Conservation (phyloP, 2,329 filamentous ascomycete species). For the Sclerotinia sclerotiorum region DNA sequence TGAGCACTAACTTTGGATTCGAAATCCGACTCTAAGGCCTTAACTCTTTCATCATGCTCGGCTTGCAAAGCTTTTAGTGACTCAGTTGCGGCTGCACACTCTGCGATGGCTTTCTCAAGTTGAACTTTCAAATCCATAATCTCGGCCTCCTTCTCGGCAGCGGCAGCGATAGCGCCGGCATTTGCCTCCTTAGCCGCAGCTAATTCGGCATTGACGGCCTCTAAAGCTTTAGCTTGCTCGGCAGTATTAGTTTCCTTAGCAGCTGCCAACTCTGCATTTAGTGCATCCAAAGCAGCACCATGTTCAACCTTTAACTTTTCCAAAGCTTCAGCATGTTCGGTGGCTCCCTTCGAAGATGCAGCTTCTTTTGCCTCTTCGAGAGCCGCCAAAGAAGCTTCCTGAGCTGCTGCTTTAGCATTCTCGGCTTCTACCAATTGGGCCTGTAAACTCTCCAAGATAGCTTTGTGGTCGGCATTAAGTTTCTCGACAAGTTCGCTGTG, state of each 20-base stretch:
- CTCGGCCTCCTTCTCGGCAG: slow-evolving; percentile 42
- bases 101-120: slow-evolving; percentile 43
- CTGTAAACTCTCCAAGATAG: slow-evolving; percentile 34
- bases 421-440: slow-evolving; percentile 37
- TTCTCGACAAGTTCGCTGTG: slow-evolving; percentile 50
- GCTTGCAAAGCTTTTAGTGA: slow-evolving; percentile 35
- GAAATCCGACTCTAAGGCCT: slow-evolving; percentile 4
- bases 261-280: slow-evolving; percentile 46
- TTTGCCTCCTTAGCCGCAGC: slow-evolving; percentile 51
- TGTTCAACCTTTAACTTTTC: slow-evolving; percentile 43
- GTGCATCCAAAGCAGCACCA: slow-evolving; percentile 31
- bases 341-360: slow-evolving; percentile 32
- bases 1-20: slow-evolving; percentile 22
- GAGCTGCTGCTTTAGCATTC: slow-evolving; percentile 28
- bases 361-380: slow-evolving; percentile 38
- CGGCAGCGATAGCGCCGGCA: slow-evolving; percentile 37
- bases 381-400: slow-evolving; percentile 37
- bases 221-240: slow-evolving; percentile 29
- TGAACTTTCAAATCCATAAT: slow-evolving; percentile 41
- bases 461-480: slow-evolving; percentile 34
- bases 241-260: slow-evolving; percentile 49
- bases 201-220: slow-evolving; percentile 44
- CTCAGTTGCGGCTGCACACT: slow-evolving; percentile 37
- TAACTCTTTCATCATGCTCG: slow-evolving; percentile 39
- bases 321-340: slow-evolving; percentile 46